phyloP scores from a whole-genome alignment of 75 land plant species.

The Pinus taeda region DNA sequence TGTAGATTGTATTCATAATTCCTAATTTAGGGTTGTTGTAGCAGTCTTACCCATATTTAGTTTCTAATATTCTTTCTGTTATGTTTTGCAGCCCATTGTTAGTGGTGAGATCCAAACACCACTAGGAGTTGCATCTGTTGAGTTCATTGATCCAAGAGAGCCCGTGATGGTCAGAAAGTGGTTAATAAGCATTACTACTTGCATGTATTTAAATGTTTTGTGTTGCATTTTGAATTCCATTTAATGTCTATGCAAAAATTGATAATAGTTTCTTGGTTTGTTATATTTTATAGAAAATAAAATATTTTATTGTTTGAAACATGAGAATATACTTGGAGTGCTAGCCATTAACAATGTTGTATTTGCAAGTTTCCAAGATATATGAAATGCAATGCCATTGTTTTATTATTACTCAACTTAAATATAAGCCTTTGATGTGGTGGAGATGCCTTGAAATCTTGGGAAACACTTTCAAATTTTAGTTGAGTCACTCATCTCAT shows the following conservation, averaged over 20 bases:
- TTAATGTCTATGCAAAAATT: not conserved
- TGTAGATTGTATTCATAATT: not conserved
- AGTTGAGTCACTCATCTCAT: no score
- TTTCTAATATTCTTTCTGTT: not conserved
- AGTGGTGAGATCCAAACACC: slow-evolving; percentile 90
- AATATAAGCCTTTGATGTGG: no score
- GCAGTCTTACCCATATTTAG: not conserved
- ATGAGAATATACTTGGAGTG: not conserved
- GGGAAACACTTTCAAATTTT: no score
- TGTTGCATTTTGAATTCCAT: not conserved
- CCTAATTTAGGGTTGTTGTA: not conserved
- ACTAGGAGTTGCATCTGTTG: slow-evolving; percentile 84
- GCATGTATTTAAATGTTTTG: not conserved
- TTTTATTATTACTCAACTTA: no score
- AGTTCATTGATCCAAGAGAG: slow-evolving; percentile 95
- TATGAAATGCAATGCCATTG: not conserved
- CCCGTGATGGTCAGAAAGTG: slow-evolving; percentile 75
- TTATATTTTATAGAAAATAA: not conserved
- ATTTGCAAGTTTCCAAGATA: not conserved
- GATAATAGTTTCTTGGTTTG: not conserved
- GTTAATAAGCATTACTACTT: slow-evolving; percentile 2
- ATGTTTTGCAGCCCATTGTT: slow-evolving; percentile 58
- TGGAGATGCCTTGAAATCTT: no score
- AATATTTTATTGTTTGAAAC: not conserved
- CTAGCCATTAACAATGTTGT: not conserved